phyloP scores from a whole-genome alignment of 140 eudicot genomes.

The Senecio squalidus region DNA sequence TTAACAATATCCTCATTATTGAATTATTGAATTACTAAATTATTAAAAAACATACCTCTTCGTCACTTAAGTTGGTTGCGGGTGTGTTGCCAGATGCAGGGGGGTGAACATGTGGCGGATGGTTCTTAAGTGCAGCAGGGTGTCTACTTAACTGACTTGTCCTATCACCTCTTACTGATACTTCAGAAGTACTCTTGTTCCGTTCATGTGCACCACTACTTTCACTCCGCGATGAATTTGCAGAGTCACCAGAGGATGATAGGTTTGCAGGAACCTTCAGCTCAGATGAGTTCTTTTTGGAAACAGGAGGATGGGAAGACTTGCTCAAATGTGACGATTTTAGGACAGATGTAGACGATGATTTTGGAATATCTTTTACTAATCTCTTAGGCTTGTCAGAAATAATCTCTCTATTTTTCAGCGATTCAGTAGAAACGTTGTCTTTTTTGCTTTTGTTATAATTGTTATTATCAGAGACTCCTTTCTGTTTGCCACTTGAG shows the following conservation, averaged over 20 bases:
- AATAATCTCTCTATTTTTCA: constrained; percentile 36
- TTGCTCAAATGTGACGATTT: constrained; percentile 56
- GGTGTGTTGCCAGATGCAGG: constrained; percentile 43
- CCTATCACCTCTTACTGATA: constrained; percentile 51
- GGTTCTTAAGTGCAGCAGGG: constrained; percentile 42
- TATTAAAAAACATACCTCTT: constrained; percentile 53
- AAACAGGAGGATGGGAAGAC: constrained; percentile 34
- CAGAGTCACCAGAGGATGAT: constrained; percentile 53
- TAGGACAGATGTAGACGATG: constrained; percentile 30
- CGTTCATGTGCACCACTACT: constrained; percentile 37
- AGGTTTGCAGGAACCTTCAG: constrained; percentile 45
- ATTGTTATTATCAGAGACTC: constrained; percentile 19
- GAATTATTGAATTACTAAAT: not conserved
- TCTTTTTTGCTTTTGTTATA: constrained; percentile 40
- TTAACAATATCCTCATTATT: not conserved
- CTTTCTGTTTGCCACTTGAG: constrained; percentile 32
- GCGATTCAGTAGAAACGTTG: constrained; percentile 16
- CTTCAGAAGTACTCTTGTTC: constrained; percentile 36
- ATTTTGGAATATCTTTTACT: constrained; percentile 52
- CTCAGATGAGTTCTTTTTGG: constrained; percentile 40
- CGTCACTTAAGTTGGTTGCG: constrained; percentile 86
- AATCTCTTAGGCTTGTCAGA: constrained; percentile 45
- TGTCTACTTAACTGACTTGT: constrained; percentile 36
- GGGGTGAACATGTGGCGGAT: constrained; percentile 32
- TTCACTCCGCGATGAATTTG: constrained; percentile 41